phyloP scores from a whole-genome alignment of 108 stramenopile species.

The Nitzschia sp. region DNA sequence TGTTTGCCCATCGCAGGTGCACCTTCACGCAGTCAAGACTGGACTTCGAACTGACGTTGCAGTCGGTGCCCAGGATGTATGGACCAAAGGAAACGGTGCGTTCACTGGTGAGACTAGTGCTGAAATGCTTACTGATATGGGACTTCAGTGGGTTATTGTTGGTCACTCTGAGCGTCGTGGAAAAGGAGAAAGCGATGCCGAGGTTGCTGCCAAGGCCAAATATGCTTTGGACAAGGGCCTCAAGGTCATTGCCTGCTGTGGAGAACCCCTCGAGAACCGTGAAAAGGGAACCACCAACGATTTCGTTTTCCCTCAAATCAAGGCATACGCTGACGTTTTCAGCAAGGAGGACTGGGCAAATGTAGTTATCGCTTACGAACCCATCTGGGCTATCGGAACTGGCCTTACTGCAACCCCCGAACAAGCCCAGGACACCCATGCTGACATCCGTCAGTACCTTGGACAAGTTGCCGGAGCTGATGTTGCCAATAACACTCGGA shows the following conservation, averaged over 20 bases:
- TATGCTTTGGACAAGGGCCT: slow-evolving; percentile 93
- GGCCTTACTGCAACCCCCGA: slow-evolving; percentile 96
- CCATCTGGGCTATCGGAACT: slow-evolving; percentile 99
- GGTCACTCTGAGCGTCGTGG: slow-evolving; percentile 98
- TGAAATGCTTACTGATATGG: slow-evolving; percentile 97
- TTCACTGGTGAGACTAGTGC: slow-evolving; percentile 98
- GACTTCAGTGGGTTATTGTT: slow-evolving; percentile 90
- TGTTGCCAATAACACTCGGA: slow-evolving; percentile 84
- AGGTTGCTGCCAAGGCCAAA: slow-evolving; percentile 94
- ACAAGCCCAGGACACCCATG: slow-evolving; percentile 95
- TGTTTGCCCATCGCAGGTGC: slow-evolving; percentile 93
- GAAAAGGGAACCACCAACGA: slow-evolving; percentile 98
- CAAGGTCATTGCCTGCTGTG: slow-evolving; percentile 97
- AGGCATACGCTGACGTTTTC: slow-evolving; percentile 92
- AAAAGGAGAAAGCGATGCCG: slow-evolving; percentile 93
- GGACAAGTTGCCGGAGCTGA: slow-evolving; percentile 86
- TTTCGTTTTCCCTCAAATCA: slow-evolving; percentile 95
- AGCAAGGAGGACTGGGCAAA: slow-evolving; percentile 84
- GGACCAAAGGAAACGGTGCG: slow-evolving; percentile 91
- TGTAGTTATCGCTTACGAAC: slow-evolving; percentile 87
- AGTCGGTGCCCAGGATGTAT: slow-evolving; percentile 93
- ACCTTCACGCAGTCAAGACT: slow-evolving; percentile 80
- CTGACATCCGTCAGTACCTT: slow-evolving; percentile 83
- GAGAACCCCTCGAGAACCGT: slow-evolving; percentile 94
- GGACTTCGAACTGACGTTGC: slow-evolving; percentile 87